phyloP scores from a whole-genome alignment of 257 asterid genomes.

The Nicotiana noctiflora region DNA sequence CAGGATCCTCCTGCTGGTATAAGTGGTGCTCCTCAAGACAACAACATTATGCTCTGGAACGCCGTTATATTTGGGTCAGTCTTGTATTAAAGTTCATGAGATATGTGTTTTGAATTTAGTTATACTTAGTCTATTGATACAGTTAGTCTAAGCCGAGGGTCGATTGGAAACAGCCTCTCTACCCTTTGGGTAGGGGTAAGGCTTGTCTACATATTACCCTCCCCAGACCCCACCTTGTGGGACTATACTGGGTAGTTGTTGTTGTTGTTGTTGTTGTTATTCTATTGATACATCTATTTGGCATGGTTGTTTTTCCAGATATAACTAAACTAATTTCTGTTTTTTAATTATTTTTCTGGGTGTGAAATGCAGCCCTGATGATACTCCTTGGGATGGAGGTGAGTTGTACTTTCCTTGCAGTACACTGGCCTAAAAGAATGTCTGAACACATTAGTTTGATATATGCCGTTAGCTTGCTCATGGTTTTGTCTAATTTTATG shows the following conservation, averaged over 20 bases:
- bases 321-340: slow-evolving; percentile 21
- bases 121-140: neutral
- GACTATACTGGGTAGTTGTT: no score
- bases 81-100: neutral
- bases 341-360: slow-evolving; percentile 20
- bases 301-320: neutral
- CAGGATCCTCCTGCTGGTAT: slow-evolving; percentile 82
- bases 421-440: neutral
- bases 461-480: neutral
- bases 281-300: neutral
- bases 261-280: no score
- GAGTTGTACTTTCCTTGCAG: slow-evolving; percentile 25
- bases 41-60: slow-evolving; percentile 76
- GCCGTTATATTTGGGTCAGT: slow-evolving; percentile 77
- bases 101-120: neutral
- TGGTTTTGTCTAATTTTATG: neutral
- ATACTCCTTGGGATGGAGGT: slow-evolving; percentile 95
- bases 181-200: no score
- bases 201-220: no score
- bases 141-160: no score
- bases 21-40: slow-evolving; percentile 74
- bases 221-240: no score
- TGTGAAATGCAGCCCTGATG: slow-evolving; percentile 69
- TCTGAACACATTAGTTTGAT: neutral
- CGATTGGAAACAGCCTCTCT: no score